Percentiles rank a stretch among this genome's conserved stretches.
phyloP scores from a whole-genome alignment of 805 yeast species.

The Yamadazyma akitaensis region DNA sequence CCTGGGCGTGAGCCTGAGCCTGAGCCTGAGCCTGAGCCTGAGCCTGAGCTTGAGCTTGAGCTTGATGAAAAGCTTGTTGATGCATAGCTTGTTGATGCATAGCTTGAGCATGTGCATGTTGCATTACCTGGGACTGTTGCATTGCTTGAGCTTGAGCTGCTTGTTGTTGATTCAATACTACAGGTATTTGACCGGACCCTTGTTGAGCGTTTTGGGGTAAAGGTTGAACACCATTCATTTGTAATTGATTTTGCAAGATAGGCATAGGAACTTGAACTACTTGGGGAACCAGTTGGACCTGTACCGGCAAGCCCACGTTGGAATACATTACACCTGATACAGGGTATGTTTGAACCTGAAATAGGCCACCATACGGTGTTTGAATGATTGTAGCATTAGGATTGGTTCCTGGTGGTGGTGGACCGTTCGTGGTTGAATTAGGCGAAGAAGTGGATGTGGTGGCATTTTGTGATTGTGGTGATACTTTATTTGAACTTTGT shows the following conservation, averaged over 20 bases:
- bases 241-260: slow-evolving; percentile 11
- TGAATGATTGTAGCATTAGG: slow-evolving; percentile 16
- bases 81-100: no score
- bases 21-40: not conserved
- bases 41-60: not conserved
- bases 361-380: slow-evolving; percentile 27
- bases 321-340: slow-evolving; percentile 10
- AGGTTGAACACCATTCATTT: slow-evolving; percentile 6
- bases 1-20: not conserved
- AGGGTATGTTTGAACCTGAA: slow-evolving; percentile 22
- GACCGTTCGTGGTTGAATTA: not conserved
- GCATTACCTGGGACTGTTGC: slow-evolving; percentile 10
- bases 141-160: slow-evolving; percentile 6
- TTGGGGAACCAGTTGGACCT: slow-evolving; percentile 14
- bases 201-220: not conserved
- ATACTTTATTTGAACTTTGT: not conserved
- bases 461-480: slow-evolving; percentile 1
- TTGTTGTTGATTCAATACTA: slow-evolving; percentile 7
- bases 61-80: slow-evolving; percentile 7
- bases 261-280: slow-evolving; percentile 16
- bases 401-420: slow-evolving; percentile 6
- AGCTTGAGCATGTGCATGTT: slow-evolving; percentile 6
- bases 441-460: not conserved
- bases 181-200: slow-evolving; percentile 1
- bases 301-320: slow-evolving; percentile 15